A percentile compares a stretch with the other conserved stretches of the same genome.
These are phyloP conservation scores for Puccinia horiana DNA, from an alignment of 1,284 basidiomycete species.

Conservation along the genomic window DNA sequence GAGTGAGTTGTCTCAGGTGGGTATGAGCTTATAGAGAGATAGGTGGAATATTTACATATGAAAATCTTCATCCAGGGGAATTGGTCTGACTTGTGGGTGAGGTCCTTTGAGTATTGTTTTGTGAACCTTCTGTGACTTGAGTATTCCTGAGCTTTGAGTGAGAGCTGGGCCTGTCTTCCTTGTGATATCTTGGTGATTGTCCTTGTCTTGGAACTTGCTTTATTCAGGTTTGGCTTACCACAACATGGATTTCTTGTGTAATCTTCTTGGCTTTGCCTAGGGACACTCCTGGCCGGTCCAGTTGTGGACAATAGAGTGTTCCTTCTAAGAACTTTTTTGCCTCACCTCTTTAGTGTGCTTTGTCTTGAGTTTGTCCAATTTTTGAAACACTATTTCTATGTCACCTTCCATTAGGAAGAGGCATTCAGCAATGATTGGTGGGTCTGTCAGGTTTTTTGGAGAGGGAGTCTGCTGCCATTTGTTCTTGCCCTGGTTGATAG, in stretches of 20 bases:
- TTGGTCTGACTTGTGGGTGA: no score
- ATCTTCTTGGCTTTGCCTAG: background rate
- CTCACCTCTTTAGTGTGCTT: background rate
- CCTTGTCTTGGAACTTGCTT: no score
- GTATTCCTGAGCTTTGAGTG: no score
- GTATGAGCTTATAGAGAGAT: no score
- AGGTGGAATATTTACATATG: no score
- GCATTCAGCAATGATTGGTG: background rate
- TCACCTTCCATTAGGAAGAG: background rate
- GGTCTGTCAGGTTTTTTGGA: constrained; percentile 27
- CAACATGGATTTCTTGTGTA: background rate
- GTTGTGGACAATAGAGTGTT: background rate
- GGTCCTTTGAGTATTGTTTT: no score
- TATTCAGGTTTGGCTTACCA: no score
- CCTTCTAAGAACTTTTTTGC: background rate
- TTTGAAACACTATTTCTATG: background rate
- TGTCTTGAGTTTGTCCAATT: background rate
- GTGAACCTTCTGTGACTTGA: no score
- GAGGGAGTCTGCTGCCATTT: constrained; percentile 14
- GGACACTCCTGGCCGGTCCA: background rate
- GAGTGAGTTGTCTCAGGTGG: no score
- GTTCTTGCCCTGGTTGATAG: constrained; percentile 6
- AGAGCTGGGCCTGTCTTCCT: no score
- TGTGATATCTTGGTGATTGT: no score
- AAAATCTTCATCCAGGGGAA: no score